Evolutionary conservation across 2,329 filamentous ascomycete species (phyloP).

Genomic region (Onygenales sp.): DNA sequence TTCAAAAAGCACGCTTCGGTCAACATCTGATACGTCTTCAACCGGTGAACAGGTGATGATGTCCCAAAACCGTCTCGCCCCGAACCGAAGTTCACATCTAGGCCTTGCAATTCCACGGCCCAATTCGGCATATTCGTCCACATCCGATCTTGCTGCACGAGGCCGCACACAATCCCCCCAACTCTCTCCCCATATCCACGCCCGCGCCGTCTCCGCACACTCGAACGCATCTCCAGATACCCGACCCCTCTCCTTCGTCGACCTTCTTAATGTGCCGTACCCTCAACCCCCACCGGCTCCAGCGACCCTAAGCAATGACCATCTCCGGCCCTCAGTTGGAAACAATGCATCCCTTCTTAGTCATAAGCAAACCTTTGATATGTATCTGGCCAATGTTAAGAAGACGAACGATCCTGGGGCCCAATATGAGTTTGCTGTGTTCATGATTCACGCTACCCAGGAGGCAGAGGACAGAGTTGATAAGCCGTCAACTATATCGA

Average conservation of each 20-base stretch:
- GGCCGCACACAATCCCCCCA: slow-evolving; percentile 50
- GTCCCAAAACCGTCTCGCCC: slow-evolving; percentile 54
- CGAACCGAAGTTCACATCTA: slow-evolving; percentile 39
- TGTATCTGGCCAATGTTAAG: slow-evolving; percentile 95
- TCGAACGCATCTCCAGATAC: slow-evolving; percentile 47
- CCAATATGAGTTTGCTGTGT: slow-evolving; percentile 93
- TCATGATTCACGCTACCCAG: slow-evolving; percentile 73
- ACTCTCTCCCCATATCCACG: slow-evolving; percentile 38
- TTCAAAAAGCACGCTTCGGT: slow-evolving; percentile 18
- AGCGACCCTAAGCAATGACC: slow-evolving; percentile 65
- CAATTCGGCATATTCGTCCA: slow-evolving; percentile 64
- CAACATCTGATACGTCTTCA: slow-evolving; percentile 22
- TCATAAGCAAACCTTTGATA: slow-evolving; percentile 87
- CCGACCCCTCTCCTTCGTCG: slow-evolving; percentile 51
- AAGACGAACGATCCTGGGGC: slow-evolving; percentile 87
- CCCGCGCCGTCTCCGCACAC: slow-evolving; percentile 40
- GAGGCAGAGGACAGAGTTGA: slow-evolving; percentile 15
- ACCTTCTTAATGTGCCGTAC: slow-evolving; percentile 60
- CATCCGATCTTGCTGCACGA: slow-evolving; percentile 57
- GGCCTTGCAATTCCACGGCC: slow-evolving; percentile 58
- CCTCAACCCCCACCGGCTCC: slow-evolving; percentile 64
- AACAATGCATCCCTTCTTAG: slow-evolving; percentile 85
- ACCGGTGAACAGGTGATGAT: slow-evolving; percentile 35
- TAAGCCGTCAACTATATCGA: slow-evolving; percentile 37
- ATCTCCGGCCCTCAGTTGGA: slow-evolving; percentile 69